Base-by-base conservation (phyloP, 2,329 filamentous ascomycete genomes). In the Macrophomina tecta region DNA sequence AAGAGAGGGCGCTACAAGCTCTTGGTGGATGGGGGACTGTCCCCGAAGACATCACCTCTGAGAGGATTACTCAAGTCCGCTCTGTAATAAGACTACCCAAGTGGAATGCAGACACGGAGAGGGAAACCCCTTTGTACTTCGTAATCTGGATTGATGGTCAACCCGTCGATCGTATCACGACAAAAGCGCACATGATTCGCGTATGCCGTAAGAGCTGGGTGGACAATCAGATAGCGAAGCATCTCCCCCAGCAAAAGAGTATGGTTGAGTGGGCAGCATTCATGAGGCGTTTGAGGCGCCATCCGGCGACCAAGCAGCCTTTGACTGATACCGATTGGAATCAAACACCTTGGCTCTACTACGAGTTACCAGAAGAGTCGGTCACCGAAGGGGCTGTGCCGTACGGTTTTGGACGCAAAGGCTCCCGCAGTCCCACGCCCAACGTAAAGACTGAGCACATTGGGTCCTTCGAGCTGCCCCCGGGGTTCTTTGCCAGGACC, bases 41-140 rank as follows among this genome's bases (percentile, higher is more conserved):
- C 8, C 52, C 52, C 52, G 52, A 55, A 12, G 32, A 55, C n/a
- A 55, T 55, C 34, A 55, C 52, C 16, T 55, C 52, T 30, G 52
- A 55, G 32, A 55, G 52, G 34, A 55, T 55, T 5, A 55, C 32
- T 18, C 32, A 38, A 18, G 52, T 55, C 32, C 52, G 52, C 32
- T 38, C 52, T 55, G 52, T 55, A 11, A 55, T 55, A 55, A 55
- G 52, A 38, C 52, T 55, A 3, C 52, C 52, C 14, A 55, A 55
- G 18, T 55, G 52, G 52, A 55, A 55, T n/a, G 52, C 52, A 16
- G 52, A 55, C n/a, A 38, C 3, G 12, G 52, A 55, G 52, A 38
- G 52, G n/a, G 52, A 55, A 38, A 55, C 52, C n/a, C 52, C 52
- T 38, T 12, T 55, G n/a, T 55, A 55, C 52, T 55, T 55, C 32